Evolutionary conservation across 169 alveolate genomes (phyloP), one percentile per base, ranked within the genome.

Genomic region (Plasmodium vivax): DNA sequence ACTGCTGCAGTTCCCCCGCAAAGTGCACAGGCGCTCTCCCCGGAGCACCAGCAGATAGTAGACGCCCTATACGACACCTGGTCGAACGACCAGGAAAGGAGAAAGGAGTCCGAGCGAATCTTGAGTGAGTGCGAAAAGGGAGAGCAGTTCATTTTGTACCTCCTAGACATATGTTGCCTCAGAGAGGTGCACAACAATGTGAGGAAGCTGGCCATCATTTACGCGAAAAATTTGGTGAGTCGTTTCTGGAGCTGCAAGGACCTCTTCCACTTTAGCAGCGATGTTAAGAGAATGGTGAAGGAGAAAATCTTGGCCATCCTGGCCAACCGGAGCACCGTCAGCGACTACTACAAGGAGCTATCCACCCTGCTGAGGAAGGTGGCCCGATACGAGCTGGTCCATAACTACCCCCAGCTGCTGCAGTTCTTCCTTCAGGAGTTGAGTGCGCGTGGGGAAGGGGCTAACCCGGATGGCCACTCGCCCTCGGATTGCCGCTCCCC

Each of bases 11-110:
- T 30, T 19, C 58, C 41, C 83, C 10, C 62, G 23, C 30, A 45
- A 0, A 27, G 62, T 51, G 62, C 23, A 0, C 23, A 51, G 23
- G 62, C 23, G 27, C 62, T 51, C 23, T 14, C 62, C 62, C 27
- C 62, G 7, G 27, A 47, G 2, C 83, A 90, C 16, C 82, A 27
- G 38, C 81, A 58, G 68, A 90, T 90, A 32, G 71, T 90, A 32
- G 94, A 90, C 32, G 94, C 85, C 14, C 62, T 90, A 6, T 90
- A 90, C 54, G 94, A 90, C 71, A 80, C 94, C 6, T 90, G 94
- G 88, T 90, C 94, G 14, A 90, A 90, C 14, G 94, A 90, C 23
- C 54, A 90, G 19, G 81, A 43, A 0, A 82, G 83, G 1, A 79
- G 94, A 68, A 80, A 79, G 23, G 94, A 90, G 19, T 56, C 94